Evolutionary conservation across 805 yeast genomes (phyloP).

Genomic region (Saturnispora ahearnii): DNA sequence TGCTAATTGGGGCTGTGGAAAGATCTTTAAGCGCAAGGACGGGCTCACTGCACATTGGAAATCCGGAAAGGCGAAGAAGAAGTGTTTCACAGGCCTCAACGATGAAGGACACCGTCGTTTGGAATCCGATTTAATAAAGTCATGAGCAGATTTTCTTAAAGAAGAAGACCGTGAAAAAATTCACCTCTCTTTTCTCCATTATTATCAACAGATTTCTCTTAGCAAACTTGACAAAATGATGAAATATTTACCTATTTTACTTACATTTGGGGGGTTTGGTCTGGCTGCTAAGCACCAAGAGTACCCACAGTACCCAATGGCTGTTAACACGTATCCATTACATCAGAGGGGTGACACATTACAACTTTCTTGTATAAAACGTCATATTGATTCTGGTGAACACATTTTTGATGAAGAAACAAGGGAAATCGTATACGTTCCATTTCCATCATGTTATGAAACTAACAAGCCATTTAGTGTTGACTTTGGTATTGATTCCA

Average conservation of each 20-base stretch:
- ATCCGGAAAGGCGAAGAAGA: conserved; percentile 27
- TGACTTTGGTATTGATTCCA: conserved; percentile 42
- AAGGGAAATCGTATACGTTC: conserved; percentile 46
- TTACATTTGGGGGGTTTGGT: background rate
- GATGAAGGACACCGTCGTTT: conserved; percentile 8
- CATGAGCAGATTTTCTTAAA: background rate
- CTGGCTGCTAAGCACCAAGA: conserved; percentile 17
- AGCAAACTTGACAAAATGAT: background rate
- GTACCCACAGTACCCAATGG: conserved; percentile 21
- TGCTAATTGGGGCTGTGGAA: conserved; percentile 29
- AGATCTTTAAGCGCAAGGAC: conserved; percentile 28
- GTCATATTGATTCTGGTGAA: conserved; percentile 70
- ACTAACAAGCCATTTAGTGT: conserved; percentile 52
- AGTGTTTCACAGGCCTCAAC: conserved; percentile 21
- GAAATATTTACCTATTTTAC: background rate
- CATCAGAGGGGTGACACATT: conserved; percentile 33
- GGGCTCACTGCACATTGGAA: conserved; percentile 32
- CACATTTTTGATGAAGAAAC: conserved; percentile 53
- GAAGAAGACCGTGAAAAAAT: background rate
- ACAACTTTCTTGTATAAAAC: conserved; percentile 49
- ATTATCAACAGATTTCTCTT: background rate
- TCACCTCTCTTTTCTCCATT: background rate
- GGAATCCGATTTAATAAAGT: conserved; percentile 6
- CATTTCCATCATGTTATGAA: conserved; percentile 58
- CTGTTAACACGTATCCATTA: conserved; percentile 11